Evolutionary conservation across 495 filamentous ascomycete genomes (phyloP).

Genomic region (Penicillium daleae): DNA sequence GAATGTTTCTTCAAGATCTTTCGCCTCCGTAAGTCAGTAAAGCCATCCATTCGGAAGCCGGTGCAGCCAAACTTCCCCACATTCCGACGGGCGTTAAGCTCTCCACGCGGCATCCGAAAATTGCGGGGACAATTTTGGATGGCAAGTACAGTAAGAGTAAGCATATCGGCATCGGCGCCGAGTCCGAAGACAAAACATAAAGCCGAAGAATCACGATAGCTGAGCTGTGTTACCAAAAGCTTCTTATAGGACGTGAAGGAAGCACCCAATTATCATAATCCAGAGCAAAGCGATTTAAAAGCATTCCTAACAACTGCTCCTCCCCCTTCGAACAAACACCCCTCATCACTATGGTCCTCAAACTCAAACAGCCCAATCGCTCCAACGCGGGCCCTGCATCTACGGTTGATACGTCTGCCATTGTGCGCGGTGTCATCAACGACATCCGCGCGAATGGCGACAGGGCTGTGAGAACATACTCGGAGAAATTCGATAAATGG

Average conservation of each 20-base stretch:
- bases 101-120: conserved; percentile 13
- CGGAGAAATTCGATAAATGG: conserved; percentile 60
- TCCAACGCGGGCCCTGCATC: conserved; percentile 10
- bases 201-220: conserved; percentile 2
- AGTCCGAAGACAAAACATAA: conserved; percentile 15
- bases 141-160: no score
- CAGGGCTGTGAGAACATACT: conserved; percentile 51
- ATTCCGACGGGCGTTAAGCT: conserved; percentile 20
- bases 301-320: neutral
- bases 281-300: neutral
- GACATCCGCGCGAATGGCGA: conserved; percentile 53
- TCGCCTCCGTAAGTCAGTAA: neutral
- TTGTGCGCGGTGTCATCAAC: conserved; percentile 53
- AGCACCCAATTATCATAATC: neutral
- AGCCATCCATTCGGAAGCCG: conserved; percentile 1
- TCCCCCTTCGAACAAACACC: neutral
- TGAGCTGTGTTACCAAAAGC: neutral
- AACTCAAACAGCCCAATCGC: conserved; percentile 22
- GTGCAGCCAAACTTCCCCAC: conserved; percentile 12
- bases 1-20: neutral
- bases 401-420: conserved; percentile 23
- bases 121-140: conserved; percentile 15
- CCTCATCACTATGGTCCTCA: conserved; percentile 17
- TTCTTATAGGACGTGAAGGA: conserved; percentile 6
- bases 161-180: conserved; percentile 27